These are phyloP conservation scores for Magnusiomyces sp. DNA, from an alignment of 1,139 yeast genomes.

Conservation along the genomic window DNA sequence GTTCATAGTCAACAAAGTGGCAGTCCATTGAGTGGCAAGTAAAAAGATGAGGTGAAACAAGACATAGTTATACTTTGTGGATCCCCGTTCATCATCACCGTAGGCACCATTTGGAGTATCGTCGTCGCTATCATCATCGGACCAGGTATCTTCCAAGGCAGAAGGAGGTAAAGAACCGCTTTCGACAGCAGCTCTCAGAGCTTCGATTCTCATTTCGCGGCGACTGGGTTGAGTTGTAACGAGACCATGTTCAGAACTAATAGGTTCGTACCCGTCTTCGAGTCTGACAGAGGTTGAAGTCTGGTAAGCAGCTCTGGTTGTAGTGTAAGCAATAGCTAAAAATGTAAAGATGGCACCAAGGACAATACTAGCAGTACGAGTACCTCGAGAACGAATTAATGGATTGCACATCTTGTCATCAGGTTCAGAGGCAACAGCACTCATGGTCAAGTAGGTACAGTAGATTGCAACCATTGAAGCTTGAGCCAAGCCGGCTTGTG, in stretches of 20 bases:
- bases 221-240: constrained; percentile 53
- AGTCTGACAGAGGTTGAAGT: constrained; percentile 24
- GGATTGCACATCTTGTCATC: constrained; percentile 92
- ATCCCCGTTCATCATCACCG: constrained; percentile 53
- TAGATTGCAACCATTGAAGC: constrained; percentile 92
- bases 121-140: constrained; percentile 33
- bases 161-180: constrained; percentile 93
- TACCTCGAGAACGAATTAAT: constrained; percentile 75
- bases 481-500: constrained; percentile 95
- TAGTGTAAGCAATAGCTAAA: constrained; percentile 91
- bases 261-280: constrained; percentile 27
- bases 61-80: constrained; percentile 79
- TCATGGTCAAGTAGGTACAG: constrained; percentile 83
- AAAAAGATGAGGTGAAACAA: constrained; percentile 87
- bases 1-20: constrained; percentile 84
- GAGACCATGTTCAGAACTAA: constrained; percentile 29
- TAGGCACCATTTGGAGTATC: constrained; percentile 24
- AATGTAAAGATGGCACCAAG: constrained; percentile 92
- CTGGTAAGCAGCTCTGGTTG: constrained; percentile 88
- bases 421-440: constrained; percentile 95
- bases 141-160: constrained; percentile 69
- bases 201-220: constrained; percentile 76
- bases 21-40: constrained; percentile 95
- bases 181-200: constrained; percentile 86
- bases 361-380: constrained; percentile 80